Evolutionary conservation across 352 stramenopile genomes (phyloP).

Genomic region (Pythium monospermum): DNA sequence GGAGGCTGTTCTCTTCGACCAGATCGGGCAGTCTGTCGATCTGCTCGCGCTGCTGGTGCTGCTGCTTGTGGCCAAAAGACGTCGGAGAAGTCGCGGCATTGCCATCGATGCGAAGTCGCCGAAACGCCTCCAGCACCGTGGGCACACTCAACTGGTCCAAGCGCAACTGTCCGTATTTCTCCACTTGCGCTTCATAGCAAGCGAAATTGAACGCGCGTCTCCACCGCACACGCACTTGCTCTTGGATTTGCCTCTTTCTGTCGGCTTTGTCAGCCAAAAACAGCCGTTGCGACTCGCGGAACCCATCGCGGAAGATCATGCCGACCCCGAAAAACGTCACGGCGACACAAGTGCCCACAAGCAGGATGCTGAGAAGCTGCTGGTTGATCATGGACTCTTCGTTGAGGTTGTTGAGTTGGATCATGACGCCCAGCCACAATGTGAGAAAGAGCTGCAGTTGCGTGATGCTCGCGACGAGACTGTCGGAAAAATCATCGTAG

Average conservation of each 20-base stretch:
- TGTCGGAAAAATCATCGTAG: slow-evolving; percentile 66
- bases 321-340: slow-evolving; percentile 57
- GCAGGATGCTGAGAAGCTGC: slow-evolving; percentile 47
- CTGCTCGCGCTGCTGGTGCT: slow-evolving; percentile 6
- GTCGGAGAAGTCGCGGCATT: too few relatives aligned
- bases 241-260: slow-evolving; percentile 33
- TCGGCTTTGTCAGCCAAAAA: slow-evolving; percentile 35
- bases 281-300: slow-evolving; percentile 37
- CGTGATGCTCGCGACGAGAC: slow-evolving; percentile 65
- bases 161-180: slow-evolving; percentile 32
- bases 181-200: slow-evolving; percentile 43
- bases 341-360: slow-evolving; percentile 54
- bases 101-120: slow-evolving; percentile 22
- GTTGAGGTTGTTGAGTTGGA: slow-evolving; percentile 59
- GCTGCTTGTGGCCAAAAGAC: too few relatives aligned
- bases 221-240: slow-evolving; percentile 39
- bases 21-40: slow-evolving; percentile 25
- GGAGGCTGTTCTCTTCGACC: slow-evolving; percentile 20
- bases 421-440: slow-evolving; percentile 77
- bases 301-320: slow-evolving; percentile 56
- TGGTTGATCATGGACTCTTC: slow-evolving; percentile 62
- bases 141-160: slow-evolving; percentile 44
- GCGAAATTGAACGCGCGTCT: slow-evolving; percentile 49
- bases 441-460: slow-evolving; percentile 78
- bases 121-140: slow-evolving; percentile 48